Evolutionary conservation across 2,329 filamentous ascomycete genomes (phyloP), one percentile per base, ranked within the genome.

Genomic region (Microdochium paspali): DNA sequence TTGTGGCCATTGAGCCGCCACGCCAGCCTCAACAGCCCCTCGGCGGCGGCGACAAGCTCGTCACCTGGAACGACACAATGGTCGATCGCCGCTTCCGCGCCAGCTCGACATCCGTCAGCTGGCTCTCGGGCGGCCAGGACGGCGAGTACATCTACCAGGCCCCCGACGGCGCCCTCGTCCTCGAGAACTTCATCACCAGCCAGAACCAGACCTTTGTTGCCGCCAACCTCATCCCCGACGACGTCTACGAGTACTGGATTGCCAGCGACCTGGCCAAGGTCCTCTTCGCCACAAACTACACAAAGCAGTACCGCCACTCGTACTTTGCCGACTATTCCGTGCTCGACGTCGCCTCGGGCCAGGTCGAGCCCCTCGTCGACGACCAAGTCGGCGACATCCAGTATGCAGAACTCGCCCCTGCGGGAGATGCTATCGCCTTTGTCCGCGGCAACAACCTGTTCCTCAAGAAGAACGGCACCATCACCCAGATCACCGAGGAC

Each of bases 311-410:
- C 56, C 77, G 83, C 1, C 67, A 85, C 63, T 83, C 82, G 5
- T 85, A 81, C 62, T 82, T 80, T 58, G 76, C 82, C 28, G 74
- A 85, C 58, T 87, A 86, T 61, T 73, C 78, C 42, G 66, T 87
- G 20, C 72, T 82, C 44, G 76, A 85, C 52, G 73, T 84, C 10
- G 69, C 68, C n/a, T 76, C 72, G 0, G 79, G 79, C 23, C 61
- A 73, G 47, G 66, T 73, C 1, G 68, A 69, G 3, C 72, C 81
- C 0, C 67, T 87, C 0, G 73, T 81, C 1, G 65, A 71, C 0
- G 76, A 79, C 48, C 81, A 84, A 51, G 68, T 61, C 1, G 80
- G 79, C 12, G 80, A 85, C 55, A 80, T 87, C 44, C 82, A 85
- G 57, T 85, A 83, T 53, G 83, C 83, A 2, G 69, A 73, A 48